phyloP scores from a whole-genome alignment of 1,139 yeast genomes.

The Sugiyamaella novakii region DNA sequence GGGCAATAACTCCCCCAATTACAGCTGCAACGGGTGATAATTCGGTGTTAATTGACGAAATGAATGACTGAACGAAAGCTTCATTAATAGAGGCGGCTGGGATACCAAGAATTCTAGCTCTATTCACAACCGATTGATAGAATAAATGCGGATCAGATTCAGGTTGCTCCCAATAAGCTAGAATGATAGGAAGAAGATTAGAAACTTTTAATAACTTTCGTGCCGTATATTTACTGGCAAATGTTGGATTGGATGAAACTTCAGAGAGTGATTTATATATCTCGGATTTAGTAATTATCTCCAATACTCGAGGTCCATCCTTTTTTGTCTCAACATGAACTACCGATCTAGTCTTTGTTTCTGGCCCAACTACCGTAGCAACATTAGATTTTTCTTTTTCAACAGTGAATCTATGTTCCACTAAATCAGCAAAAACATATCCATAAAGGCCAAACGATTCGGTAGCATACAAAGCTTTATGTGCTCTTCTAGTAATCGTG shows the following conservation, averaged over 20 bases:
- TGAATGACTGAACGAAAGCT: slow-evolving; percentile 33
- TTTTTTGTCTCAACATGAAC: slow-evolving; percentile 49
- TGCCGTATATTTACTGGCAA: slow-evolving; percentile 44
- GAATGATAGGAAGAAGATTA: slow-evolving; percentile 61
- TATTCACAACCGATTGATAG: slow-evolving; percentile 40
- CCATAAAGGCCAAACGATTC: slow-evolving; percentile 83
- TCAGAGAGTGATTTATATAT: slow-evolving; percentile 49
- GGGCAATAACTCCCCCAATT: slow-evolving; percentile 87
- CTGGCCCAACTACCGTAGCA: slow-evolving; percentile 51
- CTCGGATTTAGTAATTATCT: slow-evolving; percentile 60
- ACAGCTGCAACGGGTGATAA: slow-evolving; percentile 86
- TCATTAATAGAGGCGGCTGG: slow-evolving; percentile 44
- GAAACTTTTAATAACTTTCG: slow-evolving; percentile 63
- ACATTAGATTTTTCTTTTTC: slow-evolving; percentile 55
- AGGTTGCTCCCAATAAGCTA: slow-evolving; percentile 53
- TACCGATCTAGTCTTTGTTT: slow-evolving; percentile 57
- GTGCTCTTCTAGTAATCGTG: slow-evolving; percentile 53
- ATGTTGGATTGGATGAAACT: slow-evolving; percentile 43
- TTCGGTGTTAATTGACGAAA: slow-evolving; percentile 55
- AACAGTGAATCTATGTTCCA: slow-evolving; percentile 56
- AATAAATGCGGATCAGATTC: slow-evolving; percentile 27
- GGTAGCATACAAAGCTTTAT: slow-evolving; percentile 67
- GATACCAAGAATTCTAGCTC: slow-evolving; percentile 47
- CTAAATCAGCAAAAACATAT: slow-evolving; percentile 75
- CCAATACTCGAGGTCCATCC: slow-evolving; percentile 48